Conservation (phyloP, 139 green algal species). For the Mesostigma viride region DNA sequence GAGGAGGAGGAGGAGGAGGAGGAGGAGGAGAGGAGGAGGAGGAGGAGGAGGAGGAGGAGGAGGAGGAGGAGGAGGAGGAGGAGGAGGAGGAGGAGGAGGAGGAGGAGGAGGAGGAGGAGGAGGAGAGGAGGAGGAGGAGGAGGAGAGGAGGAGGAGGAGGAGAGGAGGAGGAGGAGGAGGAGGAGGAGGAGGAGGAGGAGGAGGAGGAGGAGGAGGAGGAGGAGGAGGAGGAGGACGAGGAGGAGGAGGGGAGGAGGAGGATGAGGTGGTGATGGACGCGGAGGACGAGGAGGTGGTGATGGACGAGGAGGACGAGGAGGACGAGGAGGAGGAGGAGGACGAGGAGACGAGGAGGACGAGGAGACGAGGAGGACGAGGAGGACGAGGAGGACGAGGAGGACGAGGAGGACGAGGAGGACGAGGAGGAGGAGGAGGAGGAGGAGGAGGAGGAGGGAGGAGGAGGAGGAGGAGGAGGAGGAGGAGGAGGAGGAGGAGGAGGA, state of each 20-base stretch:
- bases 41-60: too few relatives aligned
- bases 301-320: neutral
- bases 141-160: constrained; percentile 1
- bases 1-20: too few relatives aligned
- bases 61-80: too few relatives aligned
- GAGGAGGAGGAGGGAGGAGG: neutral
- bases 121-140: neutral
- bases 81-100: too few relatives aligned
- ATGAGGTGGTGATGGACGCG: too few relatives aligned
- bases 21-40: too few relatives aligned
- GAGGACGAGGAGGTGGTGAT: too few relatives aligned
- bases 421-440: constrained; percentile 1
- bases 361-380: neutral
- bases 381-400: neutral
- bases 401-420: neutral
- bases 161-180: constrained; percentile 1
- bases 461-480: constrained; percentile 1
- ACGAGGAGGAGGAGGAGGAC: neutral
- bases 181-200: neutral
- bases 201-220: too few relatives aligned
- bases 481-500: constrained; percentile 1
- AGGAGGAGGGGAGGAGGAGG: neutral
- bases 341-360: neutral
- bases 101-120: too few relatives aligned
- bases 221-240: too few relatives aligned